Evolutionary conservation across 805 yeast genomes (phyloP).

Genomic region (Cyberlindnera veronae): DNA sequence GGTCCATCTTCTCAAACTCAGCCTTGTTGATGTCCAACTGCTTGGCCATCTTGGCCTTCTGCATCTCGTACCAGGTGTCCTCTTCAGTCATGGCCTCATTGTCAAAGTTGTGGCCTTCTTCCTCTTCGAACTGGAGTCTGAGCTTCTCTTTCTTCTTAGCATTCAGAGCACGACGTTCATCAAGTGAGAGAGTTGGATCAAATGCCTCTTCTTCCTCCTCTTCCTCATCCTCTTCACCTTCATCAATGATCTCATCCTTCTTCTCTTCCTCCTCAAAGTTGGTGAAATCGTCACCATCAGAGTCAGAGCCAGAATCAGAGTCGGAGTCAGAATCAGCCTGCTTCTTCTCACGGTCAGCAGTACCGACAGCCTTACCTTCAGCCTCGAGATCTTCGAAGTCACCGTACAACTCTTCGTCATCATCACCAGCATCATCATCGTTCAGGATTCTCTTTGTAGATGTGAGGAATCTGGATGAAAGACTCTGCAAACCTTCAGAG

Average conservation of each 20-base stretch:
- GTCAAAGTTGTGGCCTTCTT: constrained; percentile 67
- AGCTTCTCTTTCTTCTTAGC: constrained; percentile 88
- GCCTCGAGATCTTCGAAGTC: constrained; percentile 54
- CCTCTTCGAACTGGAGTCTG: constrained; percentile 85
- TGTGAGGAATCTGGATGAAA: constrained; percentile 47
- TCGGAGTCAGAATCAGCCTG: constrained; percentile 28
- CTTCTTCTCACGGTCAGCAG: constrained; percentile 15
- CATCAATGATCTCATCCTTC: constrained; percentile 42
- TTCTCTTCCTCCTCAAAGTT: constrained; percentile 52
- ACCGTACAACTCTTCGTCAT: constrained; percentile 50
- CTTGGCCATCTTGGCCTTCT: constrained; percentile 94
- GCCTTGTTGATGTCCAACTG: constrained; percentile 91
- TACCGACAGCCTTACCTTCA: constrained; percentile 21
- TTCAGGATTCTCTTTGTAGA: constrained; percentile 46
- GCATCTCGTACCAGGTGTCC: constrained; percentile 97
- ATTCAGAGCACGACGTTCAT: constrained; percentile 72
- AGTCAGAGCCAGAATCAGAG: constrained; percentile 23
- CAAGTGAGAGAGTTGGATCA: constrained; percentile 47
- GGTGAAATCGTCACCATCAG: constrained; percentile 45
- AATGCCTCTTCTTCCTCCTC: constrained; percentile 36
- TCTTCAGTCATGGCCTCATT: constrained; percentile 82
- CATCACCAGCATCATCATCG: constrained; percentile 33
- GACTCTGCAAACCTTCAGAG: constrained; percentile 37
- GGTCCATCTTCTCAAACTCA: constrained; percentile 70
- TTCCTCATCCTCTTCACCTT: constrained; percentile 37